phyloP scores from a whole-genome alignment of 805 yeast species.

The Saccharomyces kudriavzevii region DNA sequence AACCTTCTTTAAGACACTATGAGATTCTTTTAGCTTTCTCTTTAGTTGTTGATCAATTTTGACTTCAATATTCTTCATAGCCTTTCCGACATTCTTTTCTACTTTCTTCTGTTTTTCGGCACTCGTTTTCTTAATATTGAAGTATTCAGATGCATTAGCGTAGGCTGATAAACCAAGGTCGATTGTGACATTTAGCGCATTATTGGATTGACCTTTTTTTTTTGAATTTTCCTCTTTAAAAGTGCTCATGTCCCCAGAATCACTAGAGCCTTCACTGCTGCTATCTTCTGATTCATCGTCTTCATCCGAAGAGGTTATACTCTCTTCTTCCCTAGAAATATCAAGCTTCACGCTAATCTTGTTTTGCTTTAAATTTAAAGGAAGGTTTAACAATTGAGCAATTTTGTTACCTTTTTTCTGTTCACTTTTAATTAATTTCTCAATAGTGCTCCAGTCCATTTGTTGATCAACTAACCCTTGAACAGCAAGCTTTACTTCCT shows the following conservation, averaged over 20 bases:
- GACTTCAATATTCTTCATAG: slow-evolving; percentile 73
- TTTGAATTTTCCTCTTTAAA: slow-evolving; percentile 7
- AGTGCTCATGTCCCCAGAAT: slow-evolving; percentile 9
- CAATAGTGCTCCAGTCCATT: slow-evolving; percentile 92
- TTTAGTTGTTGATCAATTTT: slow-evolving; percentile 68
- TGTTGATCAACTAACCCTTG: slow-evolving; percentile 64
- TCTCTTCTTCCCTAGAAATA: slow-evolving; percentile 29
- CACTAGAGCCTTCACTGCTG: slow-evolving; percentile 7
- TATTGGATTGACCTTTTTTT: slow-evolving; percentile 6
- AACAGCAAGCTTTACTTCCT: slow-evolving; percentile 60
- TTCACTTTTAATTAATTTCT: slow-evolving; percentile 61
- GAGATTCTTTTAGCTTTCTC: slow-evolving; percentile 51
- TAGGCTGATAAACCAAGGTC: slow-evolving; percentile 68
- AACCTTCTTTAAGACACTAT: slow-evolving; percentile 44
- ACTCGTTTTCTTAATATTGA: slow-evolving; percentile 67
- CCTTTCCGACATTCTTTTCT: slow-evolving; percentile 64
- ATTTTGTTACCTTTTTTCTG: slow-evolving; percentile 54
- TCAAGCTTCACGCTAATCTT: slow-evolving; percentile 50
- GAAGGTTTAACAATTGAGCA: slow-evolving; percentile 56
- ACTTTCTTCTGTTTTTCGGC: slow-evolving; percentile 74
- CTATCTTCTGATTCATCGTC: slow-evolving; percentile 16
- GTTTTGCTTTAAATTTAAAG: slow-evolving; percentile 63
- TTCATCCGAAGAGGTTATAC: slow-evolving; percentile 12
- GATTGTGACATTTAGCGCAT: slow-evolving; percentile 46
- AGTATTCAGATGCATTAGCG: slow-evolving; percentile 81